Evolutionary conservation across 2,329 filamentous ascomycete genomes (phyloP), one percentile per base, ranked within the genome.

Genomic region (Fusarium veterinarium): DNA sequence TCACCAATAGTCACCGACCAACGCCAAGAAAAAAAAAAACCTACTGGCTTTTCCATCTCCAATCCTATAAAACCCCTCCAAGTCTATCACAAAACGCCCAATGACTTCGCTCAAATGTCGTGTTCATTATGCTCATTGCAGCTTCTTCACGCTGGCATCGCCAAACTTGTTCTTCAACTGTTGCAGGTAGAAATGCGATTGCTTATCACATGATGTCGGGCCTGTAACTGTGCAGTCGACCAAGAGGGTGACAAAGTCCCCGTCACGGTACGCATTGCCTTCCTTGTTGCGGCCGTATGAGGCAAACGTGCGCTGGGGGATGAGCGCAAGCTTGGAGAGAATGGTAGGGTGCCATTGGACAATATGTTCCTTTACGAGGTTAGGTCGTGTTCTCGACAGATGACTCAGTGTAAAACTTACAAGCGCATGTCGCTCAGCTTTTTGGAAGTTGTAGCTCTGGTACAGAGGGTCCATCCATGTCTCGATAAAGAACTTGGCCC

Each of bases 311-410:
- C 92, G 89, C 82, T 99, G 96, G 5, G 95, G 95, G n/a, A 99
- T 87, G 28, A 99, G 86, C 3, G 93, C 95, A 69, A 98, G 85
- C 79, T 95, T 96, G 41, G 95, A 94, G 16, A 99, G 89, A 48
- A 99, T 92, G 0, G 96, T 99, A 33, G 95, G 95, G 80, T 99
- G 96, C 97, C 96, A 99, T 86, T 97, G 95, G 38, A 94, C 90
- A 74, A 95, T 92, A 79, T 96, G 93, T 83, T 95, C 93, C 93
- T 95, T 70, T 25, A 45, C 52, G 16, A 28, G 71, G 84, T 61
- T 35, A 68, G 25, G 40, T 20, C 31, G 12, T 28, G 8, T 16
- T 14, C 35, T 40, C 25, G 25, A 37, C 12, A 46, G 31, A 25
- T 19, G 6, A 44, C 6, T 23, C 2, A 11, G 8, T 6, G 19